Base-by-base conservation (phyloP, 1,284 basidiomycete species). In the Schizopora paradoxa region DNA sequence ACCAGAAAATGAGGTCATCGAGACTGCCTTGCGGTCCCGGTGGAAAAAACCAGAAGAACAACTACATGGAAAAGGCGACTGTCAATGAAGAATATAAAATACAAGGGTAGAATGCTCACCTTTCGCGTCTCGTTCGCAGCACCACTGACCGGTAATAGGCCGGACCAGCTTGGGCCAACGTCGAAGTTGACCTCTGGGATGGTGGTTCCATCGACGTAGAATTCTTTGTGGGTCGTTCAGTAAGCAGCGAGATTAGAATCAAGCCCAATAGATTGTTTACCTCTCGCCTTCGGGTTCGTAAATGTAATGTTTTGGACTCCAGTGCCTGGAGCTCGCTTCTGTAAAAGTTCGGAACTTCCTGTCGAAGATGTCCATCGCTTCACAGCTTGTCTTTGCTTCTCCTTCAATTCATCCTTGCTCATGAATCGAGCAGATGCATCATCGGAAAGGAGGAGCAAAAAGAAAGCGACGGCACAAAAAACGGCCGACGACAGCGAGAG, bases 41-140 rank as follows among this genome's bases (percentile, higher is more conserved):
- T 33, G 87, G 87, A 66, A 88, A 89, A 64, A 88, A 84, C 89
- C 87, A 91, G 65, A 91, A 91, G 70, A 85, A 91, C 6, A 90
- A 69, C 80, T 90, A 45, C 22, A 8, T 19, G 18, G 8, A 34
- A 41, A 14, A 14, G 18, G 18, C 47, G 13, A 18, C 8, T 21
- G 18, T 39, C 41, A 43, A 18, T 23, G 35, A 32, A 16, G 45
- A 29, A 34, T 21, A 28, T 28, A 26, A 43, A 18, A 7, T 25
- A 29, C 19, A n/a, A n/a, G n/a, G n/a, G 33, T 46, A 23, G 25
- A 26, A 23, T 23, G 36, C 59, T 16, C 50, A 81, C 82, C 71
- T 89, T 71, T 28, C 82, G 72, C 4, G 77, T 82, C 61, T 86
- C 85, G 35, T 82, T 70, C 3, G 70, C 40, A 18, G 69, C 63